These are phyloP conservation scores for Annona cherimola DNA, from an alignment of 164 flowering plant species.

Conservation along the genomic window DNA sequence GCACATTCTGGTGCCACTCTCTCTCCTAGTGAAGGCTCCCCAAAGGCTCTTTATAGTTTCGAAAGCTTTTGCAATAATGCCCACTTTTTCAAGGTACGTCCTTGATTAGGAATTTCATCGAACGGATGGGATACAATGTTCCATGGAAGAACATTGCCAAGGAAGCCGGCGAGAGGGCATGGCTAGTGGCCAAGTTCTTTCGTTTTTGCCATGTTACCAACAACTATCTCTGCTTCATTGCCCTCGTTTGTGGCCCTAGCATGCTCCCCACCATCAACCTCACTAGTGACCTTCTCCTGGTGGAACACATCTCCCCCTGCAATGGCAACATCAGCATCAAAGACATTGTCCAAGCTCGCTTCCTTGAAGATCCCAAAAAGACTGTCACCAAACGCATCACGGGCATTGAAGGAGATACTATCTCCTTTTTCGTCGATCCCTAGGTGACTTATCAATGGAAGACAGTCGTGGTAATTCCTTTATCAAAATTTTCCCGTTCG, in stretches of 20 bases:
- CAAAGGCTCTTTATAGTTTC: too few species aligned
- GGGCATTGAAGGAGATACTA: conserved; percentile 60
- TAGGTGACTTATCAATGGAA: conserved; percentile 19
- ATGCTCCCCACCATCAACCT: conserved; percentile 69
- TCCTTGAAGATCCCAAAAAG: conserved; percentile 57
- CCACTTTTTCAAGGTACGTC: too few species aligned
- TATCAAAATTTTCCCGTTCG: background rate
- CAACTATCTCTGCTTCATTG: conserved; percentile 40
- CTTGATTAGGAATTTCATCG: background rate
- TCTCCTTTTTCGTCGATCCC: conserved; percentile 41
- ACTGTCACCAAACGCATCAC: conserved; percentile 45
- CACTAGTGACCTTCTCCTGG: conserved; percentile 40
- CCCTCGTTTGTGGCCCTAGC: conserved; percentile 66
- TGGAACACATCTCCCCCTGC: conserved; percentile 45
- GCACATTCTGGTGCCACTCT: too few species aligned
- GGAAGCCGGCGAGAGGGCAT: conserved; percentile 35
- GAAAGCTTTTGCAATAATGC: too few species aligned
- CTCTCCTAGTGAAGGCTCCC: too few species aligned
- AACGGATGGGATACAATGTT: background rate
- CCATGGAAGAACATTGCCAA: conserved; percentile 23
- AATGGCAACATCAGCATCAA: conserved; percentile 39
- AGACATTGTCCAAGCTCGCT: conserved; percentile 50
- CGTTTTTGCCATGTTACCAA: conserved; percentile 53
- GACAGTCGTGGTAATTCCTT: conserved; percentile 38
- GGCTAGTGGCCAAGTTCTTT: conserved; percentile 30